Base-by-base conservation (phyloP, 495 filamentous ascomycete genomes). In the Penicillium coprophilum region DNA sequence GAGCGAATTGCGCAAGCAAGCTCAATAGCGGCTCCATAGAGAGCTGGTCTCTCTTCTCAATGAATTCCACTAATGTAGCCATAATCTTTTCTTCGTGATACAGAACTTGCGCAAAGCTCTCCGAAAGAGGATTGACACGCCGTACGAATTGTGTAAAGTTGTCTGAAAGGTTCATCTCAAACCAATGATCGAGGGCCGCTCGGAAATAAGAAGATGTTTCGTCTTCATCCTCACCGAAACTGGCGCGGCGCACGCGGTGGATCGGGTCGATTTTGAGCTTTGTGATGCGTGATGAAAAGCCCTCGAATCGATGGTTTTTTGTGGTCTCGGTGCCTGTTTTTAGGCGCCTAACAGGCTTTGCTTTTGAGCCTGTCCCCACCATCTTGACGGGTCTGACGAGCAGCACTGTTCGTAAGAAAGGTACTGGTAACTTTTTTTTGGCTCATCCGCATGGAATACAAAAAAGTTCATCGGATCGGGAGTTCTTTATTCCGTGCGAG, bases 201-300 rank as follows among this genome's bases (percentile, higher is more conserved):
- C 83, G 82, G 61, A 97, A 90, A 71, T 94, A 92, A 2, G 94
- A 96, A 20, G 85, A 79, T 17, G 82, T 75, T 62, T 88, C 82
- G 62, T 87, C 85, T 71, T 86, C 87, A 70, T 86, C 71, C 64
- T 91, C 75, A 41, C 71, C 88, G 70, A 90, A 85, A 64, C 90
- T 90, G 66, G 89, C 81, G 53, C 85, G 85, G 69, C 92, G 90
- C 59, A 91, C 87, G 73, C 85, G 84, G 61, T 92, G 89, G 60
- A 97, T 83, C 20, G 94, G 93, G 65, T 97, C 92, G 76, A 99
- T 88, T 66, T 85, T 92, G 69, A 97, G 79, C 71, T 94, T 96
- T 60, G 91, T 84, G 67, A 99, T 90, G 68, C 96, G 96, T 70
- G 86, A 79, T 34, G 89, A 91, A 73, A 99, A 99, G 46, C 86